phyloP scores from a whole-genome alignment of 306 rosid species.

The Chamaecrista fasciculata region DNA sequence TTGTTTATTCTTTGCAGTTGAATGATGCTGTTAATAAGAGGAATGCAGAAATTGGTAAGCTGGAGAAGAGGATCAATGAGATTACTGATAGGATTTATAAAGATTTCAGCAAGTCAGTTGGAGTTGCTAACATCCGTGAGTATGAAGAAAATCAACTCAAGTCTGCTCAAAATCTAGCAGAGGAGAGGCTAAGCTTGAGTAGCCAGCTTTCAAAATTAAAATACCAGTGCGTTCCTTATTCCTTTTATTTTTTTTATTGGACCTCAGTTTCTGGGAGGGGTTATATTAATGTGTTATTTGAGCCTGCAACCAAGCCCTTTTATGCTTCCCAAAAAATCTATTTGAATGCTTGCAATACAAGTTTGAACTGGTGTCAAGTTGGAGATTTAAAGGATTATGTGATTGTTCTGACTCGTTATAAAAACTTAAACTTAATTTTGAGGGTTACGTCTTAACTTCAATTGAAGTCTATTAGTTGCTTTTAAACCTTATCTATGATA shows the following conservation, averaged over 20 bases:
- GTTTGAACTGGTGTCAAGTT: conserved; percentile 2
- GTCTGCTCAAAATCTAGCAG: conserved; percentile 81
- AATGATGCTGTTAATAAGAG: conserved; percentile 60
- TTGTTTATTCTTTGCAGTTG: conserved; percentile 50
- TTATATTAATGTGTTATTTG: too few species aligned
- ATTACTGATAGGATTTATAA: conserved; percentile 81
- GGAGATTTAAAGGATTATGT: neutral
- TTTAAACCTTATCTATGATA: neutral
- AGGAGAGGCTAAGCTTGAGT: conserved; percentile 86
- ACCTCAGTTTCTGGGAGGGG: neutral
- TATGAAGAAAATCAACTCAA: conserved; percentile 95
- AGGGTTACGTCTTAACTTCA: conserved; percentile 14
- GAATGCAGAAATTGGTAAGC: conserved; percentile 57
- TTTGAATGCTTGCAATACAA: conserved; percentile 19
- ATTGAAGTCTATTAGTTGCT: conserved; percentile 7
- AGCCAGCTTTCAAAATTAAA: conserved; percentile 88
- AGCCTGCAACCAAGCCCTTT: neutral
- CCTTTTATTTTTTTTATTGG: conserved; percentile 12
- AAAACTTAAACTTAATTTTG: neutral
- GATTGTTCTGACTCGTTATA: neutral
- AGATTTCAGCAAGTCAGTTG: conserved; percentile 86
- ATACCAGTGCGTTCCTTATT: conserved; percentile 70
- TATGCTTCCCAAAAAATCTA: conserved; percentile 1
- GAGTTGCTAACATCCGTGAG: conserved; percentile 97
- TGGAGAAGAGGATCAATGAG: conserved; percentile 88